Evolutionary conservation across 176 grass and related monocot species (phyloP).

Genomic region (Chloris gayana): DNA sequence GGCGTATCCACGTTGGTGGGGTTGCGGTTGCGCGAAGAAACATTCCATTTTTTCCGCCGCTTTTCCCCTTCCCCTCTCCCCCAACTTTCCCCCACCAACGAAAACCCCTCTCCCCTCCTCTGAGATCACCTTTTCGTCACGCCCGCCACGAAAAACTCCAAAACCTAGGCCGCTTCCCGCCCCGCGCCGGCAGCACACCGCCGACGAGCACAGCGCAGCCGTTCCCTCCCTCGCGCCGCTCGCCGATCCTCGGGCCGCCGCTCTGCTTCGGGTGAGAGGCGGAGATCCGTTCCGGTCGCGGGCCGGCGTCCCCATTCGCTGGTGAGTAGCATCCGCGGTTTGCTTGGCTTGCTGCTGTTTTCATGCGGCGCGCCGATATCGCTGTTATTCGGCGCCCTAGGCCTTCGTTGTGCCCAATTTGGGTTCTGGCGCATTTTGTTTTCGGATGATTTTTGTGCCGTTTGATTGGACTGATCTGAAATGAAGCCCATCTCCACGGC

Average conservation of each 20-base stretch:
- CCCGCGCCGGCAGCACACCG: neutral
- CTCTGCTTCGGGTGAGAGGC: neutral
- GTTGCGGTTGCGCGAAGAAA: constrained; percentile 16
- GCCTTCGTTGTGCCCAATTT: neutral
- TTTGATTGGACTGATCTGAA: neutral
- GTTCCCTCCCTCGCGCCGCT: neutral
- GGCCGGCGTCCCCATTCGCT: neutral
- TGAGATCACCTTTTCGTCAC: constrained; percentile 1
- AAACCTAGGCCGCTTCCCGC: constrained; percentile 22
- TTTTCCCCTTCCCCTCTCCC: neutral
- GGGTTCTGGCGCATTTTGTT: neutral
- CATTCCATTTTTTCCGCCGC: neutral
- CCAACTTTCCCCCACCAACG: constrained; percentile 1
- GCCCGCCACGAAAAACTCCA: neutral
- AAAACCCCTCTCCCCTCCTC: neutral
- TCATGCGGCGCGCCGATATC: neutral
- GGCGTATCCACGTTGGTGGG: neutral
- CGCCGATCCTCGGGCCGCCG: neutral
- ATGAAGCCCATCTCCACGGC: neutral
- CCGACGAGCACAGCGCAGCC: neutral
- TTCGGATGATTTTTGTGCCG: neutral
- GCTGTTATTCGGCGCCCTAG: neutral
- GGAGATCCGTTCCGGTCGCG: neutral
- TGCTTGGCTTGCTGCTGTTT: neutral
- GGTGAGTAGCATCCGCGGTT: constrained; percentile 12